Evolutionary conservation across 1,284 basidiomycete genomes (phyloP).

Genomic region (Malassezia yamatoensis): DNA sequence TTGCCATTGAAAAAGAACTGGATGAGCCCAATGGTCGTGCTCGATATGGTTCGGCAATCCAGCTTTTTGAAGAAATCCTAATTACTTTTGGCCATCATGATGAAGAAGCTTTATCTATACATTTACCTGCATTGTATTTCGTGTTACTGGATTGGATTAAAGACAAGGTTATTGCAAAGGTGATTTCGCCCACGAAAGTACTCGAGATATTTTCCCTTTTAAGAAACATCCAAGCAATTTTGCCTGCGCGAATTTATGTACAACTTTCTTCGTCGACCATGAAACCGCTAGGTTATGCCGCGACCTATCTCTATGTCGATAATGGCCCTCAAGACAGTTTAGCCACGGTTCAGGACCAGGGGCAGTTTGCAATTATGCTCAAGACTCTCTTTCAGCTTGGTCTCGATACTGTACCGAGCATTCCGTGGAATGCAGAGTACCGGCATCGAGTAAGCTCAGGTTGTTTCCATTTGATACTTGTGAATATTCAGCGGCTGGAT

Average conservation of each 20-base stretch:
- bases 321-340: neutral
- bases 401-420: neutral
- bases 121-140: conserved; percentile 55
- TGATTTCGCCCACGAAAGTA: neutral
- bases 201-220: neutral
- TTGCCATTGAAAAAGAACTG: conserved; percentile 49
- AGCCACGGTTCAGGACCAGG: conserved; percentile 18
- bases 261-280: neutral
- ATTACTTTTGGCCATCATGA: conserved; percentile 64
- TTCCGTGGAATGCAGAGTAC: neutral
- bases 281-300: neutral
- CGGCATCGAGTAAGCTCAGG: neutral
- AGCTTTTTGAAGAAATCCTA: conserved; percentile 58
- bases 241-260: neutral
- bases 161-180: neutral
- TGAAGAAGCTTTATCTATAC: conserved; percentile 67
- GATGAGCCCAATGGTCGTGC: conserved; percentile 35
- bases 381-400: conserved; percentile 16
- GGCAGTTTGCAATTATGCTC: conserved; percentile 17
- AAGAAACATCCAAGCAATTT: neutral
- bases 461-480: conserved; percentile 2
- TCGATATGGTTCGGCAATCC: conserved; percentile 20
- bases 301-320: neutral
- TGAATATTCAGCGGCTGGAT: conserved; percentile 13
- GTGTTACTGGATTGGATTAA: neutral